Conservation (phyloP, 176 grass and related monocot genomes). For the Aegilops tauschii region DNA sequence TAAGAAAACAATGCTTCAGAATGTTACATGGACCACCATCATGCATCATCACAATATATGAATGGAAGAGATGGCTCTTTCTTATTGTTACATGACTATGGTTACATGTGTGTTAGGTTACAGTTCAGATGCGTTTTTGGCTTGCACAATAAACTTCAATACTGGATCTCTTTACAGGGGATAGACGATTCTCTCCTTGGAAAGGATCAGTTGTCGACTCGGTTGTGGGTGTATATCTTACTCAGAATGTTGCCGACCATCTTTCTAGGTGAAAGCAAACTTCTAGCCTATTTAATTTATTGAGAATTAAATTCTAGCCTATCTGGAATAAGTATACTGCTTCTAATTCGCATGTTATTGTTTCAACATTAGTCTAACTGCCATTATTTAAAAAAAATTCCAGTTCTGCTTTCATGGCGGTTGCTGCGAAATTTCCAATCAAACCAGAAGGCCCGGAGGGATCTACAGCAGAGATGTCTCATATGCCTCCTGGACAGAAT, state of each 20-base stretch:
- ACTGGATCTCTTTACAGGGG: slow-evolving; percentile 47
- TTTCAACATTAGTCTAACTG: background rate
- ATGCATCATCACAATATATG: background rate
- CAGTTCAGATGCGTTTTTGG: background rate
- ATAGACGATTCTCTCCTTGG: too few relatives aligned
- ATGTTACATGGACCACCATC: slow-evolving; percentile 1
- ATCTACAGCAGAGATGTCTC: slow-evolving; percentile 25
- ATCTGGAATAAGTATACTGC: slow-evolving; percentile 5
- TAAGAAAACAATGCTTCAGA: background rate
- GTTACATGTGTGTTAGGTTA: background rate
- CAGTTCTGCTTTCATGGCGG: slow-evolving; percentile 84
- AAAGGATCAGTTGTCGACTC: too few relatives aligned
- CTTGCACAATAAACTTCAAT: slow-evolving; percentile 9
- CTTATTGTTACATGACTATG: background rate
- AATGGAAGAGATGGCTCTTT: background rate
- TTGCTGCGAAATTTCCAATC: slow-evolving; percentile 65
- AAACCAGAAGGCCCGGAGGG: slow-evolving; percentile 36
- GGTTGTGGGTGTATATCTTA: too few relatives aligned
- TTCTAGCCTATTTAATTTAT: slow-evolving; percentile 13
- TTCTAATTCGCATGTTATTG: background rate
- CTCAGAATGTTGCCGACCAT: too few relatives aligned
- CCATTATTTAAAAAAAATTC: slow-evolving; percentile 1
- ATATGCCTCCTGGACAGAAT: slow-evolving; percentile 21
- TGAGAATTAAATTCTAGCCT: too few relatives aligned
- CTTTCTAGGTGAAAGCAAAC: background rate